phyloP scores from a whole-genome alignment of 169 alveolate species.

The Hammondia hammondi region DNA sequence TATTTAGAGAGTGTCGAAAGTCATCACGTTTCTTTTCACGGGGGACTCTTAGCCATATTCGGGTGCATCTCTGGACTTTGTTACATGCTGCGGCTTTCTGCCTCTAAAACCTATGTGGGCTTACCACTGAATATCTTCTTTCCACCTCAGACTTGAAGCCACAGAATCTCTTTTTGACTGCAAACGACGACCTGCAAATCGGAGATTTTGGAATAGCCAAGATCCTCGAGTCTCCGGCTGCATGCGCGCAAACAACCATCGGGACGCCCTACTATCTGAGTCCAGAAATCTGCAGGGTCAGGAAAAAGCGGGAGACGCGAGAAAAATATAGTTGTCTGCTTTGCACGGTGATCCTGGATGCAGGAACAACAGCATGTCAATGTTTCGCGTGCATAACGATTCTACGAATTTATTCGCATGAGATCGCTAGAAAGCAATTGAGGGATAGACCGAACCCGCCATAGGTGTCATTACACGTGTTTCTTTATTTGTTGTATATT shows the following conservation, averaged over 20 bases:
- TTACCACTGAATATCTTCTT: no score
- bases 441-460: no score
- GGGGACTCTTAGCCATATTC: not conserved
- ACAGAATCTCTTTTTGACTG: slow-evolving; percentile 90
- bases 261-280: slow-evolving; percentile 99
- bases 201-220: slow-evolving; percentile 95
- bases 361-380: no score
- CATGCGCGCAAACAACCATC: slow-evolving; percentile 94
- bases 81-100: not conserved
- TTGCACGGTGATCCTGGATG: no score
- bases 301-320: not conserved
- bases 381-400: no score
- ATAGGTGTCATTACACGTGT: no score
- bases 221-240: slow-evolving; percentile 90
- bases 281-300: slow-evolving; percentile 94
- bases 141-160: slow-evolving; percentile 84
- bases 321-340: no score
- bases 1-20: no score
- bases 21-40: no score
- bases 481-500: no score
- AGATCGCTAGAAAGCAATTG: no score
- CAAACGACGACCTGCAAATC: slow-evolving; percentile 85
- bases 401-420: no score
- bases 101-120: not conserved
- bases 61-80: not conserved